A percentile compares a stretch with the other conserved stretches of the same genome.
These are phyloP conservation scores for Pittosporum tobira DNA, from an alignment of 129 eudicot genomes.

Conservation along the genomic window DNA sequence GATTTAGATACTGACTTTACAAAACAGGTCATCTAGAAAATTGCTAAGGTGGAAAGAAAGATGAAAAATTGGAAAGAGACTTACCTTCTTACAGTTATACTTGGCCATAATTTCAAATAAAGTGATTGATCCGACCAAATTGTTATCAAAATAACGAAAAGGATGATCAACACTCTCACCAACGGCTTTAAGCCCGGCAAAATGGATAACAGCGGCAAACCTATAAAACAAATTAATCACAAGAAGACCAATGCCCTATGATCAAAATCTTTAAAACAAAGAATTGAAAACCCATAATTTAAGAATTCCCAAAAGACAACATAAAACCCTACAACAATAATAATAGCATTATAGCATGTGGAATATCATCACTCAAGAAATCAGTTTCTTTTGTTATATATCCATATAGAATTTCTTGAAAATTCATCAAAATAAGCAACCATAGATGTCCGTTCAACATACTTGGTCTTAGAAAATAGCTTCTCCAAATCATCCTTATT, in stretches of 20 bases:
- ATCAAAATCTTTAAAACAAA: constrained; percentile 1
- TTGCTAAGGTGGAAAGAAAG: no score
- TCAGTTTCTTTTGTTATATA: no score
- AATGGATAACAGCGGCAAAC: constrained; percentile 92
- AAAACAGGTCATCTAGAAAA: no score
- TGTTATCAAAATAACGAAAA: constrained; percentile 77
- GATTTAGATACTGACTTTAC: no score
- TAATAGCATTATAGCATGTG: no score
- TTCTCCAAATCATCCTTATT: constrained; percentile 78
- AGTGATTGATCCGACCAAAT: constrained; percentile 76
- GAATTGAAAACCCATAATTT: background rate
- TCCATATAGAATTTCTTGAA: no score
- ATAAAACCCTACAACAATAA: background rate
- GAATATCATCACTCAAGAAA: no score
- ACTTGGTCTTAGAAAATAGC: constrained; percentile 64
- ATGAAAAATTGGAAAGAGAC: constrained; percentile 9
- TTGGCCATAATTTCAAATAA: constrained; percentile 75
- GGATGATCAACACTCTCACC: constrained; percentile 90
- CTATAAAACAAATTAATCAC: constrained; percentile 25
- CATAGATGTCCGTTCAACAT: constrained; percentile 9
- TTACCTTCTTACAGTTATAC: constrained; percentile 90
- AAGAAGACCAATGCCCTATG: background rate
- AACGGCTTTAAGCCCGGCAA: constrained; percentile 95
- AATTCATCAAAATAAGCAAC: background rate
- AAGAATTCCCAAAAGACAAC: background rate